These are phyloP conservation scores for Boletus fagicola DNA, from an alignment of 768 basidiomycete genomes.

Conservation along the genomic window DNA sequence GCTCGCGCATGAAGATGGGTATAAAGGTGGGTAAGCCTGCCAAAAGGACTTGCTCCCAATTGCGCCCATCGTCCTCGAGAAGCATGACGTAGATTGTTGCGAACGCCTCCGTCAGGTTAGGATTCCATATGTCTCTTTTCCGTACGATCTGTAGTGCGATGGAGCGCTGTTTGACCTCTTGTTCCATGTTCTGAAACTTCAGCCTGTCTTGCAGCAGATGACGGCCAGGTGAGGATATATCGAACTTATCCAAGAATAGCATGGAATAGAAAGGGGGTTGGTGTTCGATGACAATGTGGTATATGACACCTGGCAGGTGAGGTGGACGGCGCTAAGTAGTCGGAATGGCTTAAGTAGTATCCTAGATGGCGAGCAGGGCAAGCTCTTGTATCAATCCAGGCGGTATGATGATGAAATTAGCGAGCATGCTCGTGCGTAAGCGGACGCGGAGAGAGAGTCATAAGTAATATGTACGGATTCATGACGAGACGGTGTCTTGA, in stretches of 20 bases:
- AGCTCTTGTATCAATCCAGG: slow-evolving; percentile 38
- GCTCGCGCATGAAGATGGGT: slow-evolving; percentile 37
- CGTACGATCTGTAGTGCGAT: slow-evolving; percentile 46
- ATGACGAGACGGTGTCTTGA: slow-evolving; percentile 31
- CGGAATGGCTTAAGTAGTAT: slow-evolving; percentile 35
- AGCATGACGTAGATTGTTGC: slow-evolving; percentile 58
- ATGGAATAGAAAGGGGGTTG: slow-evolving; percentile 36
- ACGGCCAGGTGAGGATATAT: slow-evolving; percentile 40
- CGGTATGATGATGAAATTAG: slow-evolving; percentile 32
- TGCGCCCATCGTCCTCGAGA: slow-evolving; percentile 52
- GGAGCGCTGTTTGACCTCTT: slow-evolving; percentile 48
- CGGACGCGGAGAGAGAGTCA: slow-evolving; percentile 15
- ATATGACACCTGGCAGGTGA: slow-evolving; percentile 35
- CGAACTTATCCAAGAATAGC: slow-evolving; percentile 50
- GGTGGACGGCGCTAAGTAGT: slow-evolving; percentile 28
- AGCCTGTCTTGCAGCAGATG: slow-evolving; percentile 34
- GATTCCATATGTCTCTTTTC: slow-evolving; percentile 34
- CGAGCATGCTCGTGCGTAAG: slow-evolving; percentile 31
- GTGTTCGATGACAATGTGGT: slow-evolving; percentile 24
- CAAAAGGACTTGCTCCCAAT: slow-evolving; percentile 45
- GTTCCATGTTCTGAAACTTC: slow-evolving; percentile 34
- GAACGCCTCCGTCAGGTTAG: slow-evolving; percentile 43
- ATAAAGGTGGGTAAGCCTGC: slow-evolving; percentile 44
- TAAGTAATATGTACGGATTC: slow-evolving; percentile 25
- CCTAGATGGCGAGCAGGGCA: slow-evolving; percentile 31